Evolutionary conservation across 2,329 filamentous ascomycete genomes (phyloP), one percentile per base, ranked within the genome.

Genomic region (Ceratocystis albifundus): DNA sequence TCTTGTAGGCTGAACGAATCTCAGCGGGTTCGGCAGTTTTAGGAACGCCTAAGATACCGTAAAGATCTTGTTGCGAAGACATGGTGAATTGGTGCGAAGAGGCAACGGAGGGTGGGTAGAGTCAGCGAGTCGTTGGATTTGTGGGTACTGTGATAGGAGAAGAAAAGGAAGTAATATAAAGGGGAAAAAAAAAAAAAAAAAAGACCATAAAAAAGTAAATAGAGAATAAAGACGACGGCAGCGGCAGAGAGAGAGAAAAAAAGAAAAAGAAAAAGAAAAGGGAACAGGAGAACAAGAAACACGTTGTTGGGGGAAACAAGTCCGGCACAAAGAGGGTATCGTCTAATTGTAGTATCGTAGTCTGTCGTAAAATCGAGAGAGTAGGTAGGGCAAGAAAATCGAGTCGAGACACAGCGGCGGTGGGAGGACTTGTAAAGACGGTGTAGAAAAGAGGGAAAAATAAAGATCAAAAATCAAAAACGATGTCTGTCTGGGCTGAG

Each of bases 1-100:
- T 96, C 71, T 89, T 86, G 77, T 96, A 87, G 17, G 89, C 88
- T 64, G 84, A 82, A 72, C 89, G 88, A 74, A 96, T 93, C 71
- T 87, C 84, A 61, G 84, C 71, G 53, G 85, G 74, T 68, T 88
- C 84, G 61, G 89, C 89, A 75, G 87, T 84, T 73, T 84, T 88
- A 69, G 85, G 74, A 67, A 96, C 82, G 65, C 89, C 89, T 62
- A 96, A 81, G 65, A 84, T 80, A 72, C 80, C 83, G 79, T 96
- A 96, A 62, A 90, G 93, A 77, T 97, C 90, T 69, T 84, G 80
- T 41, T 83, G 73, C 70, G 82, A 78, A 74, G 74, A 78, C 78
- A 82, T 82, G 71, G 59, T 77, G 73, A 55, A 61, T 25, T 15
- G 8, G 45, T 28, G 10, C 4, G 30, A 57, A 44, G 22, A 30